Conservation (phyloP, 305 asterid species). For the Fraxinus floribunda region DNA sequence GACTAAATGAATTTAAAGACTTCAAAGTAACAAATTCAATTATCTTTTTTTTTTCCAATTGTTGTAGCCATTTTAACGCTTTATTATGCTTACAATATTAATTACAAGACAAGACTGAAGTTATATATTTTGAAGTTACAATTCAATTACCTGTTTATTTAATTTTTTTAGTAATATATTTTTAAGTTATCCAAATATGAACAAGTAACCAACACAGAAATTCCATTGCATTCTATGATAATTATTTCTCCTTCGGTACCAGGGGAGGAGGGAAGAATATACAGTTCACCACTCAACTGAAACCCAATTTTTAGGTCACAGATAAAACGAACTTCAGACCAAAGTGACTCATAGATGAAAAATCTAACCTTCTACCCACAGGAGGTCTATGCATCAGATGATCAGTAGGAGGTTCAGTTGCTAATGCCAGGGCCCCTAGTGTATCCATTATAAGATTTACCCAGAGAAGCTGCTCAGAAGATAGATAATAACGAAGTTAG, state of each 20-base stretch:
- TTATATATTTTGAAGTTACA: neutral
- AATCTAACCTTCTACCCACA: slow-evolving; percentile 53
- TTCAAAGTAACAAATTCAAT: neutral
- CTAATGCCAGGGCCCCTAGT: slow-evolving; percentile 56
- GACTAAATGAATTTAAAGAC: neutral
- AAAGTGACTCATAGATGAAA: neutral
- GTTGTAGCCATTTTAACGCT: neutral
- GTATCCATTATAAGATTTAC: slow-evolving; percentile 64
- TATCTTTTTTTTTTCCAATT: neutral
- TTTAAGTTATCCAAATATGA: neutral
- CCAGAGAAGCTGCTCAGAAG: slow-evolving; percentile 49
- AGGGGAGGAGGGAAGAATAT: neutral
- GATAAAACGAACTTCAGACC: neutral
- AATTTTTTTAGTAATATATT: neutral
- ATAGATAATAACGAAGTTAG: neutral
- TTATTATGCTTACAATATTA: neutral
- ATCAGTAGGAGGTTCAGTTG: slow-evolving; percentile 62
- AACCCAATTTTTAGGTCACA: neutral
- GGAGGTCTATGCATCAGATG: slow-evolving; percentile 53
- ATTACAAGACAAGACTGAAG: neutral
- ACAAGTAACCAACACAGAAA: neutral
- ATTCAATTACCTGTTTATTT: neutral
- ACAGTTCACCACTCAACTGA: neutral
- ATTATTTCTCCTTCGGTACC: neutral
- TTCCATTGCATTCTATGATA: neutral